Percentiles rank a stretch among this genome's conserved stretches.
Conservation (phyloP, 1,139 yeast genomes). For the Debaryomycetaceae sp. region DNA sequence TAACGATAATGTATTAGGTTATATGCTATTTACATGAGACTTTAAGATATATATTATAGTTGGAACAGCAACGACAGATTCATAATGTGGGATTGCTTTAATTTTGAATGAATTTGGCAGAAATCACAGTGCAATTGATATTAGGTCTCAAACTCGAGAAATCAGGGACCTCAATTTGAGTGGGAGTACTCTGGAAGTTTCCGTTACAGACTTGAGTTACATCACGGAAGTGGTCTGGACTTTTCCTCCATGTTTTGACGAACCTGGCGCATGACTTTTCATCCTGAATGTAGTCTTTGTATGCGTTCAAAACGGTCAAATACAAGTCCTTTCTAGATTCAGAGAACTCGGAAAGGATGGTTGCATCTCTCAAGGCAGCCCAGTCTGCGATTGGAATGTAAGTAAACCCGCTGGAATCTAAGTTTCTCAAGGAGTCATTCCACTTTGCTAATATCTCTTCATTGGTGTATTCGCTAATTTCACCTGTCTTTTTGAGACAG, state of each 20-base stretch:
- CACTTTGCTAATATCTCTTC: constrained; percentile 58
- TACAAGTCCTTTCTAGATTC: constrained; percentile 52
- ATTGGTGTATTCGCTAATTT: constrained; percentile 50
- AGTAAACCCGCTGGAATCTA: constrained; percentile 52
- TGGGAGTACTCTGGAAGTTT: constrained; percentile 12
- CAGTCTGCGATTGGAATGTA: constrained; percentile 83
- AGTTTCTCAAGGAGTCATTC: constrained; percentile 52
- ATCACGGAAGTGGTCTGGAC: constrained; percentile 18
- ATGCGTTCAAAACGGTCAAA: constrained; percentile 55
- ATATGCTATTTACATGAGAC: background rate
- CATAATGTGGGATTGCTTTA: background rate
- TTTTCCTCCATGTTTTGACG: constrained; percentile 32
- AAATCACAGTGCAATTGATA: constrained; percentile 25
- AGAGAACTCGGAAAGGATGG: constrained; percentile 48
- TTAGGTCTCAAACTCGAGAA: constrained; percentile 27
- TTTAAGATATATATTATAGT: background rate
- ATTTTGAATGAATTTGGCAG: constrained; percentile 14
- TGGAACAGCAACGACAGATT: background rate
- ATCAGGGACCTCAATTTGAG: constrained; percentile 22
- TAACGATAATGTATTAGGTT: background rate
- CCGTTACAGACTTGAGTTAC: constrained; percentile 21
- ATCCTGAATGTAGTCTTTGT: constrained; percentile 44
- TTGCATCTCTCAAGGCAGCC: constrained; percentile 81
- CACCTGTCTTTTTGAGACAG: constrained; percentile 70
- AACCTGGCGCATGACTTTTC: constrained; percentile 27